Conservation (phyloP, 805 yeast genomes). For the Wickerhamiella kurtzmanii region DNA sequence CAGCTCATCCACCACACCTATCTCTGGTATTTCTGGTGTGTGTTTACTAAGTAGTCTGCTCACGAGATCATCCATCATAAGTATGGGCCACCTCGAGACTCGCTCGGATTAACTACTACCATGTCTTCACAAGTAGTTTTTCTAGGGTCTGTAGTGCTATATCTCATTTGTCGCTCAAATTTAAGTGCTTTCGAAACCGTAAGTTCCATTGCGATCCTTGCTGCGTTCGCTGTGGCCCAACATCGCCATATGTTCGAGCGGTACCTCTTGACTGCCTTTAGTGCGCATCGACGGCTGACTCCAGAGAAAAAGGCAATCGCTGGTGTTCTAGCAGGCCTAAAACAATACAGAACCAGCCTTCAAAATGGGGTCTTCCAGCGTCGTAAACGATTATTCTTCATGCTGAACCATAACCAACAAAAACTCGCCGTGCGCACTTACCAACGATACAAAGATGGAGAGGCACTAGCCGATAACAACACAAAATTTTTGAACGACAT, state of each 20-base stretch:
- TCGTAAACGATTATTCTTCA: slow-evolving; percentile 19
- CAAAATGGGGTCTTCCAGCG: slow-evolving; percentile 12
- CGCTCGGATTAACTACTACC: neutral
- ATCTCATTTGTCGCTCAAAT: neutral
- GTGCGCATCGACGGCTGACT: neutral
- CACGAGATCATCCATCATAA: neutral
- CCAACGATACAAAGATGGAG: slow-evolving; percentile 38
- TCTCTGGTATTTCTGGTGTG: too few species aligned
- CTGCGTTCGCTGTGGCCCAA: neutral
- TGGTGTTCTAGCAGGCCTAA: slow-evolving; percentile 17
- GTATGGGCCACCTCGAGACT: neutral
- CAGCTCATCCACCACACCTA: too few species aligned
- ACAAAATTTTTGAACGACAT: slow-evolving; percentile 34
- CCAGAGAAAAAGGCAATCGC: neutral
- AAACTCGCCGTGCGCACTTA: slow-evolving; percentile 39
- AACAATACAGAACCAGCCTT: slow-evolving; percentile 11
- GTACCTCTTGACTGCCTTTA: neutral
- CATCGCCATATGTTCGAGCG: neutral
- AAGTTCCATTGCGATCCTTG: neutral
- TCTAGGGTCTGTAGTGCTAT: neutral
- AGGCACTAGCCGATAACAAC: slow-evolving; percentile 36
- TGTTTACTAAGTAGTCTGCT: neutral
- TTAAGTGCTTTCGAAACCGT: neutral
- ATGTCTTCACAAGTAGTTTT: neutral
- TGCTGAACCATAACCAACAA: slow-evolving; percentile 44